A percentile compares a stretch with the other conserved stretches of the same genome.
Evolutionary conservation across 176 grass and related monocot genomes (phyloP).

Genomic region (Aechmea fasciata): DNA sequence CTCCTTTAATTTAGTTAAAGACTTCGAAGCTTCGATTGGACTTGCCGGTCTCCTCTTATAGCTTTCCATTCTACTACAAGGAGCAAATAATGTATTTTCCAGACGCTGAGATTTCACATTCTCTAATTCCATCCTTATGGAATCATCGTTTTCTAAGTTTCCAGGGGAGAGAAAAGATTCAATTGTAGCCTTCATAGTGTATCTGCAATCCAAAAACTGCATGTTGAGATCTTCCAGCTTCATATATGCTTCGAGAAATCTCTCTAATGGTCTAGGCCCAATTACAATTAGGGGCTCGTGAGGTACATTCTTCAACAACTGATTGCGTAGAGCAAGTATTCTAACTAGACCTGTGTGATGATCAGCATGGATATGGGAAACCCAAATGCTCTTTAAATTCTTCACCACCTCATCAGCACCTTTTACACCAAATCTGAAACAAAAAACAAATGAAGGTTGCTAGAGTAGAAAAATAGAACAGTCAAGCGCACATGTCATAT

Average conservation of each 20-base stretch:
- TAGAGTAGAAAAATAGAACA: no score
- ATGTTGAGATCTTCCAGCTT: constrained; percentile 87
- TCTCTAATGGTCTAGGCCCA: constrained; percentile 80
- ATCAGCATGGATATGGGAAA: constrained; percentile 98
- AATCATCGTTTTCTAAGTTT: neutral
- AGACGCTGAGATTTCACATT: constrained; percentile 16
- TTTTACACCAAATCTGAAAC: constrained; percentile 65
- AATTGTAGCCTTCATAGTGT: constrained; percentile 51
- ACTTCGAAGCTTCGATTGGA: constrained; percentile 32
- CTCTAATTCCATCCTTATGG: neutral
- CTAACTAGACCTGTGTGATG: constrained; percentile 83
- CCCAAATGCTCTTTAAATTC: constrained; percentile 73
- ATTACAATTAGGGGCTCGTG: constrained; percentile 79
- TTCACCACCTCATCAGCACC: constrained; percentile 70
- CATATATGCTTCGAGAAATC: constrained; percentile 94
- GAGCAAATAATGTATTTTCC: constrained; percentile 52
- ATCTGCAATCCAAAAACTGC: constrained; percentile 92
- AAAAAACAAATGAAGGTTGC: constrained; percentile 1
- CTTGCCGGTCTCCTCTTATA: constrained; percentile 59
- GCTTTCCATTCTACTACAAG: constrained; percentile 78
- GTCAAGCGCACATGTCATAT: no score
- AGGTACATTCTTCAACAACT: constrained; percentile 39
- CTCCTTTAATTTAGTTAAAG: constrained; percentile 56
- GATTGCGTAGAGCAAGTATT: constrained; percentile 72
- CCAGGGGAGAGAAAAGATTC: constrained; percentile 26